Base-by-base conservation (phyloP, 176 grass and related monocot genomes). In the Pontederia paniculata region DNA sequence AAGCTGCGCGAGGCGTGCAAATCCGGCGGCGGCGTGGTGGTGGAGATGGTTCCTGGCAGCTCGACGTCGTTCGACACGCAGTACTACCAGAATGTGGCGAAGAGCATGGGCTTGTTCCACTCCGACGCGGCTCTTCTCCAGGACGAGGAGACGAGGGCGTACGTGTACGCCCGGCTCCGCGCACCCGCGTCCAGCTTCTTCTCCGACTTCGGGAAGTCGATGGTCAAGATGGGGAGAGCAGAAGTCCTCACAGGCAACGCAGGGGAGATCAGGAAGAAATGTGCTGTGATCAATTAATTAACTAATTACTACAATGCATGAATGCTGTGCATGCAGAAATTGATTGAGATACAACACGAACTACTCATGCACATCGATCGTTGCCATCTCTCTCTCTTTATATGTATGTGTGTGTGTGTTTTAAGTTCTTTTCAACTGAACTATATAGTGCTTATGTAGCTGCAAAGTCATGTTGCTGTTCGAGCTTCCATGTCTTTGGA, bases 41-140 rank as follows among this genome's bases (percentile, higher is more conserved):
- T 81, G 64, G 83, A 94, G 76, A 88, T 94, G 42, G 88, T 88
- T 78, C 83, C 88, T 0, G 83, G 88, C 4, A 94, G 88, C 77
- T 88, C 78, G 77, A 0, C 55, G 44, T 88, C 83, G 6, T 94
- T 94, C 60, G 83, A 94, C 70, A 65, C 70, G 5, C 66, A 83
- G 69, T 94, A 81, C 76, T 94, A 83, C 83, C 45, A 63, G 62
- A 45, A 48, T 28, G 17, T 94, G 7, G 65, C 73, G 45, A 87
- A 42, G 62, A 66, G 79, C 25, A 67, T 83, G 51, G 62, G 69
- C 4, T 70, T 84, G 20, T 88, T 94, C 80, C 62, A 62, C 45
- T 94, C 88, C 4, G 83, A 94, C 66, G 67, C 75, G 65, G 83
- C 83, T 14, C 83, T 88, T 50, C 77, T 87, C 73, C 68, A 70